Evolutionary conservation across 208 protist species (phyloP), one percentile per base, ranked within the genome.

Genomic region (Leishmania turanica): DNA sequence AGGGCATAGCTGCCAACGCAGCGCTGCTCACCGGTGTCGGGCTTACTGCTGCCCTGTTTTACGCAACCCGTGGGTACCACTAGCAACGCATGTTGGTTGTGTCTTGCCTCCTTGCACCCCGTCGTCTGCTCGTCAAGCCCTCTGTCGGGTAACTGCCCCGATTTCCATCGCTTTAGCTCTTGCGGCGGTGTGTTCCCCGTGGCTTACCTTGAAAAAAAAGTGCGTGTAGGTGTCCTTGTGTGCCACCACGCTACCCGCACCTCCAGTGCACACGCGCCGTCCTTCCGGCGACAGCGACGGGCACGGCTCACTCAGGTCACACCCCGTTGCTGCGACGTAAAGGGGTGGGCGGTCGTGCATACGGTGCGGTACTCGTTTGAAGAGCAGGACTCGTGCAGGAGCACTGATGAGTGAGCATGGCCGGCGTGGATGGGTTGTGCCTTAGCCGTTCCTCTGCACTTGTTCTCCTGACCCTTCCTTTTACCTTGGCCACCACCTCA

Each of bases 21-120:
- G 69, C 87, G 0, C 62, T 96, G 56, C 68, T 93, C 4, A 2
- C 79, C 8, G 92, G 92, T 37, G 90, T 90, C 21, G 66, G 60
- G 3, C 58, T 90, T 54, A 88, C 90, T 1, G 62, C 79, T 40
- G 17, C 88, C 1, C 56, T 95, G 1, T 84, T 87, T 62, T 51
- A 62, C 34, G 17, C 87, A 37, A 68, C 77, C 37, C 79, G 78
- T 60, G 72, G n/a, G 49, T 47, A 70, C 64, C 76, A 79, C 47
- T 79, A 72, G 24, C 27, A 21, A 77, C 7, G 7, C 54, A 3
- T 24, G 4, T 1, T 24, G 31, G 21, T 8, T 11, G 37, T 17
- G 34, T 24, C 27, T 34, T 34, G 3, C 21, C 27, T 19, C 68
- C 4, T 34, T 34, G 42, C 45, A 53, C 24, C 49, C 27, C 27